phyloP scores from a whole-genome alignment of 2,329 filamentous ascomycete genomes.

The Aureobasidium namibiae region DNA sequence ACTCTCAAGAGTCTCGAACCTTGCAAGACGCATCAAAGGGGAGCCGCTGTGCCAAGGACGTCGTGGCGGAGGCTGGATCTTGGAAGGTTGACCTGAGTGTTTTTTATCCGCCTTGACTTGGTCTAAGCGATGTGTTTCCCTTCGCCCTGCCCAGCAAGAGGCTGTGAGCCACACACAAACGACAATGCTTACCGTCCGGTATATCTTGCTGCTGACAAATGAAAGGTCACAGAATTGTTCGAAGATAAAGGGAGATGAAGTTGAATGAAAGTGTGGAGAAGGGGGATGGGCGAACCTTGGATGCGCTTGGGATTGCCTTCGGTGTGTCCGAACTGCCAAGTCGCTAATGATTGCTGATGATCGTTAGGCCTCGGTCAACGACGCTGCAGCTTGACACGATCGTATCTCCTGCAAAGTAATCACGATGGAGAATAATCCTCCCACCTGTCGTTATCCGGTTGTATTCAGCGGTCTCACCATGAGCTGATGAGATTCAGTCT shows the following conservation, averaged over 20 bases:
- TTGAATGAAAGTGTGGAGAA: conserved; percentile 7
- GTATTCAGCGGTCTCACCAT: too few relatives aligned
- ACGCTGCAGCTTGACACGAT: background rate
- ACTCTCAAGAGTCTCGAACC: conserved; percentile 3
- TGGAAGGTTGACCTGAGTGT: background rate
- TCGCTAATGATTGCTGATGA: background rate
- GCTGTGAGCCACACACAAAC: background rate
- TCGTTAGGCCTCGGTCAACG: background rate
- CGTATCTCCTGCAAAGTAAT: background rate
- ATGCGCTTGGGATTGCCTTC: background rate
- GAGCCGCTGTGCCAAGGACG: conserved; percentile 2
- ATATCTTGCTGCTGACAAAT: background rate
- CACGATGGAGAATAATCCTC: background rate
- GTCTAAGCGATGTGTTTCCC: background rate
- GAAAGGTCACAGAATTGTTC: background rate
- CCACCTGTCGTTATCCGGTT: background rate
- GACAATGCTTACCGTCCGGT: background rate
- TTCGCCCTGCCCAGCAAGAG: background rate
- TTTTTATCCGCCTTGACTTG: background rate
- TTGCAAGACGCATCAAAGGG: background rate
- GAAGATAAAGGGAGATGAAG: background rate
- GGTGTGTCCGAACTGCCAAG: background rate
- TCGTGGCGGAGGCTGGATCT: conserved; percentile 8
- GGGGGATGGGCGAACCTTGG: background rate
- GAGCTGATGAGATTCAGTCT: background rate